Conservation (phyloP, 1,284 basidiomycete species). For the Macrocybe sp. region DNA sequence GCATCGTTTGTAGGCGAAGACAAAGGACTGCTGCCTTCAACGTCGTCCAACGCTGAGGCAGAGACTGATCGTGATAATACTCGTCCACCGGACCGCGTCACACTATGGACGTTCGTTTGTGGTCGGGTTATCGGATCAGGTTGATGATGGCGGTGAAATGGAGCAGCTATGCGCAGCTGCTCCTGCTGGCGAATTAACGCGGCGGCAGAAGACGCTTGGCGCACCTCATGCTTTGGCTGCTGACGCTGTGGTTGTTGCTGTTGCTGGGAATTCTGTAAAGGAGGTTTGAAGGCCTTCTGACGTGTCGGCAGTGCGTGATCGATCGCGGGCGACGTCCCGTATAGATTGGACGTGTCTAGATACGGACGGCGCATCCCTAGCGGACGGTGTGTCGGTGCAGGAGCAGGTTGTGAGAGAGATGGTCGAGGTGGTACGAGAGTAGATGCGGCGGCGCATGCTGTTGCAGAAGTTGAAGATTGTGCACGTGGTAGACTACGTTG, state of each 20-base stretch:
- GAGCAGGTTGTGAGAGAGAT: slow-evolving; percentile 3
- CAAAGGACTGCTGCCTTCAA: no score
- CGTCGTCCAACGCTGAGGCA: no score
- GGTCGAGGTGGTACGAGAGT: slow-evolving; percentile 10
- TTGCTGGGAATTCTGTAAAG: slow-evolving; percentile 9
- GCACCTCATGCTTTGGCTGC: not conserved
- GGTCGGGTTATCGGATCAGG: no score
- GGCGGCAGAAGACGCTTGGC: not conserved
- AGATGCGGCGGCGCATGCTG: slow-evolving; percentile 2
- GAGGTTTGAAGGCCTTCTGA: slow-evolving; percentile 26
- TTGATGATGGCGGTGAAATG: no score
- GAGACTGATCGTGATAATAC: no score
- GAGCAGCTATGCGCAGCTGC: no score
- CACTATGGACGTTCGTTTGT: no score
- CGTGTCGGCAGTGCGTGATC: slow-evolving; percentile 15
- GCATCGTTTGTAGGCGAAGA: slow-evolving; percentile 5
- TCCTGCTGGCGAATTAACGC: no score
- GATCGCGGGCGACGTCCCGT: not conserved
- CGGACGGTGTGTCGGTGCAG: slow-evolving; percentile 16
- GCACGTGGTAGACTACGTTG: no score
- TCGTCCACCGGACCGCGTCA: no score
- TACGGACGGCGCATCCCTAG: slow-evolving; percentile 25
- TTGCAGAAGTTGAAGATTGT: slow-evolving; percentile 10
- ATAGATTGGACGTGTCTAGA: slow-evolving; percentile 9
- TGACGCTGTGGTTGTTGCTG: no score